A percentile compares a stretch with the other conserved stretches of the same genome.
phyloP scores from a whole-genome alignment of 495 filamentous ascomycete genomes.

The Trichoderma asperelloides region DNA sequence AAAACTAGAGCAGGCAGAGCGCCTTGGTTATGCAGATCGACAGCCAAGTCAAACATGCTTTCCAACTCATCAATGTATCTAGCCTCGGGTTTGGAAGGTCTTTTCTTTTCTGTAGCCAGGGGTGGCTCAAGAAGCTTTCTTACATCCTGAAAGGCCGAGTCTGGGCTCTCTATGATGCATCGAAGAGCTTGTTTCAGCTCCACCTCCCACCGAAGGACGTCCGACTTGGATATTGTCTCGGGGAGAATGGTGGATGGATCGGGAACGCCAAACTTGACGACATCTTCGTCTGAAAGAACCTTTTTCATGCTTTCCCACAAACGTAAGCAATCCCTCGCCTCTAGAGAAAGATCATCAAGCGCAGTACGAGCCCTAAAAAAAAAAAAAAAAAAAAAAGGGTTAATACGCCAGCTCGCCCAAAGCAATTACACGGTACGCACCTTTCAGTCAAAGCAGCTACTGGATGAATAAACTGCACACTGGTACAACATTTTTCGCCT shows the following conservation, averaged over 20 bases:
- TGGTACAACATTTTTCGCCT: conserved; percentile 43
- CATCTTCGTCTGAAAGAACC: conserved; percentile 36
- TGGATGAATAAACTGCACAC: conserved; percentile 60
- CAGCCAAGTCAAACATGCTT: conserved; percentile 49
- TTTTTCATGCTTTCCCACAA: conserved; percentile 55
- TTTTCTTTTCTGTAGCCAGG: not conserved
- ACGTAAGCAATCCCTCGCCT: conserved; percentile 58
- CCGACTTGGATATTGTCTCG: conserved; percentile 42
- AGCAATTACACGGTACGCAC: conserved; percentile 14
- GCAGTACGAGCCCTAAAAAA: conserved; percentile 43
- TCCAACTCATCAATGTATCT: conserved; percentile 15
- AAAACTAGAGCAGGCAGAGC: conserved; percentile 69
- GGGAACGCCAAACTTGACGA: conserved; percentile 33
- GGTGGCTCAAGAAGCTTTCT: conserved; percentile 22
- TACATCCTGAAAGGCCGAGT: conserved; percentile 53
- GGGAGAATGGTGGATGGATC: conserved; percentile 37
- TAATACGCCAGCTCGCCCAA: not conserved
- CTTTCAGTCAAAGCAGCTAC: conserved; percentile 51
- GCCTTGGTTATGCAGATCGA: conserved; percentile 49
- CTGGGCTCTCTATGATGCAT: conserved; percentile 48
- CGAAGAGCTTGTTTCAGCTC: conserved; percentile 48
- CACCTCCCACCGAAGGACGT: conserved; percentile 58
- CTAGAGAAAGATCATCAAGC: conserved; percentile 50
- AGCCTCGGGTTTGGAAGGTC: not conserved
- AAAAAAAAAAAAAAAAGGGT: not conserved